A percentile compares a stretch with the other conserved stretches of the same genome.
phyloP scores from a whole-genome alignment of 768 basidiomycete genomes.

The Mycena epipterygia region DNA sequence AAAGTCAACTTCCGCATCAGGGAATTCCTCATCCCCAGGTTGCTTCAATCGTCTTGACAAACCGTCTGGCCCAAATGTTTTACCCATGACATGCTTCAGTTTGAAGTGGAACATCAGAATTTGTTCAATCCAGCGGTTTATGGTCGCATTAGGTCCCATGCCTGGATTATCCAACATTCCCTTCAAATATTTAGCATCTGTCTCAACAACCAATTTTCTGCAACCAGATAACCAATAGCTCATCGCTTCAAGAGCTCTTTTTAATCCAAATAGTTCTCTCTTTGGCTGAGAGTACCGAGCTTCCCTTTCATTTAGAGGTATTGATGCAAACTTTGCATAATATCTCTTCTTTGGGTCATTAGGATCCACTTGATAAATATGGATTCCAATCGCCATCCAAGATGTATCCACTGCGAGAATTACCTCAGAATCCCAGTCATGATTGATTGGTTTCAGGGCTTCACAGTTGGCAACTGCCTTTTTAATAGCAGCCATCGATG shows the following conservation, averaged over 20 bases:
- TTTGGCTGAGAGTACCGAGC: conserved; percentile 55
- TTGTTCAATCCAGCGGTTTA: conserved; percentile 57
- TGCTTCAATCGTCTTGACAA: conserved; percentile 40
- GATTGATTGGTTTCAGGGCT: conserved; percentile 50
- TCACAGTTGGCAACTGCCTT: conserved; percentile 36
- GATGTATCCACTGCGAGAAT: conserved; percentile 55
- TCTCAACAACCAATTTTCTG: conserved; percentile 48
- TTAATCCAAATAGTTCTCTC: conserved; percentile 54
- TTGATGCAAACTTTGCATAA: conserved; percentile 52
- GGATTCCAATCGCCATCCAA: conserved; percentile 50
- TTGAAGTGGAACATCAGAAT: conserved; percentile 52
- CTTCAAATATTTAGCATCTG: conserved; percentile 49
- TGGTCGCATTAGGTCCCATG: conserved; percentile 47
- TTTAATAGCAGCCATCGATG: conserved; percentile 43
- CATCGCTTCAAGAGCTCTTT: conserved; percentile 33
- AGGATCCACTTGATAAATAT: conserved; percentile 49
- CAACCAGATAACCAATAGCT: conserved; percentile 38
- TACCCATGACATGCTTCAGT: conserved; percentile 45
- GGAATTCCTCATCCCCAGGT: conserved; percentile 29
- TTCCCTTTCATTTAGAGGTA: conserved; percentile 51
- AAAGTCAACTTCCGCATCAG: not conserved
- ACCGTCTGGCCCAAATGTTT: conserved; percentile 46
- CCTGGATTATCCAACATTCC: conserved; percentile 52
- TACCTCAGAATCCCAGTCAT: conserved; percentile 43
- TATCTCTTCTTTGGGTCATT: too few species aligned